Conservation (phyloP, 306 rosid species). For the Corylus heterophylla region DNA sequence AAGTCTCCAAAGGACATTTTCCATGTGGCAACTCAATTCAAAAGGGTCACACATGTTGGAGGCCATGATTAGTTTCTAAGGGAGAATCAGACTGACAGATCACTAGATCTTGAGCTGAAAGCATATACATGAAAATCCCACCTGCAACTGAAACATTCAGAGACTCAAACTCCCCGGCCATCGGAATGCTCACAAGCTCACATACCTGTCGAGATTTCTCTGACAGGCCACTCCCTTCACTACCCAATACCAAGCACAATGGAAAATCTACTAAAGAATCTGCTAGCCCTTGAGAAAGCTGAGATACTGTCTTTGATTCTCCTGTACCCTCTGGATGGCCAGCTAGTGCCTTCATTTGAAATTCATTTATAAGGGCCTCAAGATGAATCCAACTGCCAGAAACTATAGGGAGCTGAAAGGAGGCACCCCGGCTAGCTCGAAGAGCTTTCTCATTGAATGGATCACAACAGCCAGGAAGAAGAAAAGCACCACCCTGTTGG, state of each 20-base stretch:
- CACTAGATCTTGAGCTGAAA: slow-evolving; percentile 39
- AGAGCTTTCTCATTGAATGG: slow-evolving; percentile 92
- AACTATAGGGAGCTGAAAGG: slow-evolving; percentile 83
- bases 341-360: slow-evolving; percentile 68
- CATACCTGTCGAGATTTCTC: slow-evolving; percentile 52
- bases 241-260: slow-evolving; percentile 81
- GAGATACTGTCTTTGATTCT: slow-evolving; percentile 38
- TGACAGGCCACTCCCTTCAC: slow-evolving; percentile 91
- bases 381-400: slow-evolving; percentile 79
- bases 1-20: background rate
- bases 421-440: slow-evolving; percentile 95
- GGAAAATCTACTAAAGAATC: slow-evolving; percentile 49
- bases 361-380: slow-evolving; percentile 47
- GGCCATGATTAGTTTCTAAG: background rate
- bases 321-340: slow-evolving; percentile 69
- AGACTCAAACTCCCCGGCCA: slow-evolving; percentile 86
- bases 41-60: background rate
- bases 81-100: background rate
- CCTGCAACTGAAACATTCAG: slow-evolving; percentile 98
- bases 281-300: slow-evolving; percentile 56
- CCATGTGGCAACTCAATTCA: background rate
- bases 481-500: slow-evolving; percentile 76
- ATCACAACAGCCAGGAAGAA: slow-evolving; percentile 94
- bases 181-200: slow-evolving; percentile 89
- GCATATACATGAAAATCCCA: slow-evolving; percentile 89